Base-by-base conservation (phyloP, 2,329 filamentous ascomycete species). In the Sporothrix pseudoabietina region DNA sequence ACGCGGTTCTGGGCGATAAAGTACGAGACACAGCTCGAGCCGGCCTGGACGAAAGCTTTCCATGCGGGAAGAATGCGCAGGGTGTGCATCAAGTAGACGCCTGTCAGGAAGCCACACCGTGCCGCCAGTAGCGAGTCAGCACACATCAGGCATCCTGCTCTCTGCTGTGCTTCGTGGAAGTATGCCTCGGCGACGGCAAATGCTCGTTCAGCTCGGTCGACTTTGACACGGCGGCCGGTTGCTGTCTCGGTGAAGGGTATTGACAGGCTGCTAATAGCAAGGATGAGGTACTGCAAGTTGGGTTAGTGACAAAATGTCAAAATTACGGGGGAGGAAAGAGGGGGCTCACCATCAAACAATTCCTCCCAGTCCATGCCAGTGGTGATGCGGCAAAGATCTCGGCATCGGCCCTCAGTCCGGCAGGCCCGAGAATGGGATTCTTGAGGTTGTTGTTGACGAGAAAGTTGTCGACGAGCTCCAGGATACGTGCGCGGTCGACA, bases 361-460 rank as follows among this genome's bases (percentile, higher is more conserved):
- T 79, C 80, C 82, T 82, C 30, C 83, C 82, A 4, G 86, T 81
- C 7, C 84, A 84, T n/a, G 85, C 81, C 0, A 85, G 76, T 22
- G n/a, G 84, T 78, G 0, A 80, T 80, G 5, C 80, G 14, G 47
- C 66, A 35, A 68, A 72, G n/a, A 26, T 79, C 3, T 80, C 76
- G 0, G 85, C 82, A 32, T 83, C 78, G 3, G 79, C 78, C 0
- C 84, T 80, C 0, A 83, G 80, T 0, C 79, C 77, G 0, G 80
- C 75, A 73, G 86, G 84, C 35, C 86, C 84, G 0, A 87, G 76
- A 1, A 87, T 84, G 0, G 86, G 86, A 70, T 87, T 87, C 68
- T 85, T 85, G 77, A 84, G 82, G 75, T 87, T 85, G 1, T 86
- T 83, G 69, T 85, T 80, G 6, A 71, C 61, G 9, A 74, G 71